Base-by-base conservation (phyloP, 306 rosid genomes). In the Vachellia pachyceras region DNA sequence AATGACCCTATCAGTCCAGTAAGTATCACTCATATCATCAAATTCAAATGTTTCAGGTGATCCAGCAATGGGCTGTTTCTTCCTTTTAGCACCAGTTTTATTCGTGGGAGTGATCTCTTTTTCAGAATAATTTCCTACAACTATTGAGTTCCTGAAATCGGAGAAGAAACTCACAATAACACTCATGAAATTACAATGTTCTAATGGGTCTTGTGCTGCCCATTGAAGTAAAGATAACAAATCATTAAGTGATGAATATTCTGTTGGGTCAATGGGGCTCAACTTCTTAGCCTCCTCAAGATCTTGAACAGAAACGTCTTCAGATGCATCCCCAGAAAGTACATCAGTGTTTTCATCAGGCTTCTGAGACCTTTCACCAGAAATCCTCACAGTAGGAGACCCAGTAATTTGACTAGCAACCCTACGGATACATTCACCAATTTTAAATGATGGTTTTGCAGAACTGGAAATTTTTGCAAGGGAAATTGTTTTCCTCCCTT, bases 1-100 rank as follows among this genome's bases (percentile, higher is more conserved):
- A 71, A 95, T 86, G 73, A 95, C 97, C 84, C 92, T 93, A 84
- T 95, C 98, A 8, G 97, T 95, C 99, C 99, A 91, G 55, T 95
- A 95, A 42, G 96, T 90, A 83, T 95, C 98, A 64, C 88, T 93
- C 99, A 91, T 93, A 81, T 93, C 99, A 77, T 95, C 97, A 81
- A 95, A 95, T 83, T 95, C 99, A 88, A 91, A 95, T 78, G 97
- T 86, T 76, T 89, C 92, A 4, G 97, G 91, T 45, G 79, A 69
- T 57, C 87, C 91, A 80, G 39, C 68, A 20, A 78, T 25, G 13
- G 83, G 63, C 20, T 70, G 72, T 70, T 77, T 87, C 89, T 87
- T 93, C 90, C 91, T 95, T 89, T 83, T 93, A 77, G 83, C 80
- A 78, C 89, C 74, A 40, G 79, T 83, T 85, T 89, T 90, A 36